Evolutionary conservation across 176 grass and related monocot species (phyloP).

Genomic region (Hyparrhenia diplandra): DNA sequence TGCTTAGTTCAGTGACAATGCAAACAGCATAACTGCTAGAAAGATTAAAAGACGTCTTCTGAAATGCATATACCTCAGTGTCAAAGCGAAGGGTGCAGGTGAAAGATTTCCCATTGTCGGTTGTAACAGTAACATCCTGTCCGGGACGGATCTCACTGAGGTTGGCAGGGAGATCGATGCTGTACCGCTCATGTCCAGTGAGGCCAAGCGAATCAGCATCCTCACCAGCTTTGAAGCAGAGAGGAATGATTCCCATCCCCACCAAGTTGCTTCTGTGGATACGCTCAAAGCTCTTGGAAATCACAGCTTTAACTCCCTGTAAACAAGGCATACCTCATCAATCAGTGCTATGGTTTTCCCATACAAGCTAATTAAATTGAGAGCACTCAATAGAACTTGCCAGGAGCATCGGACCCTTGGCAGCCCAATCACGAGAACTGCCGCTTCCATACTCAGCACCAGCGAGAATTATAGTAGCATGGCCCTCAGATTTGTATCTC

Average conservation of each 20-base stretch:
- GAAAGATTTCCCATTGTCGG: conserved; percentile 75
- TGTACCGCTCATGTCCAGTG: conserved; percentile 86
- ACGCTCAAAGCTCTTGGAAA: conserved; percentile 96
- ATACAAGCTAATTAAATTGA: background rate
- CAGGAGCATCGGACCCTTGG: conserved; percentile 93
- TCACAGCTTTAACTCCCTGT: conserved; percentile 96
- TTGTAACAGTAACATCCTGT: conserved; percentile 73
- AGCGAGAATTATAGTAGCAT: conserved; percentile 81
- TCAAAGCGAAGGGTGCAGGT: conserved; percentile 67
- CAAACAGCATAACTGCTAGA: background rate
- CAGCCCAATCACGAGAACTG: conserved; percentile 98
- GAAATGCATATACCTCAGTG: conserved; percentile 70
- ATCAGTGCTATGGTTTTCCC: background rate
- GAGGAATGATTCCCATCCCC: conserved; percentile 91
- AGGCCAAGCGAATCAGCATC: conserved; percentile 88
- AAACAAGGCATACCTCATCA: background rate
- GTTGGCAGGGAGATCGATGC: conserved; percentile 60
- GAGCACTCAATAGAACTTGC: conserved; percentile 33
- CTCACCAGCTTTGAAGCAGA: conserved; percentile 84
- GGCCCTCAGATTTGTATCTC: conserved; percentile 83
- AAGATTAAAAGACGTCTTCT: background rate
- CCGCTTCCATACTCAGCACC: conserved; percentile 96
- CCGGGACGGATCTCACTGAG: conserved; percentile 77
- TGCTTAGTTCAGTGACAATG: background rate
- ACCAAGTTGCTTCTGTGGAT: conserved; percentile 98